Conservation (phyloP, 1,284 basidiomycete species). For the Moesziomyces globuligerus region DNA sequence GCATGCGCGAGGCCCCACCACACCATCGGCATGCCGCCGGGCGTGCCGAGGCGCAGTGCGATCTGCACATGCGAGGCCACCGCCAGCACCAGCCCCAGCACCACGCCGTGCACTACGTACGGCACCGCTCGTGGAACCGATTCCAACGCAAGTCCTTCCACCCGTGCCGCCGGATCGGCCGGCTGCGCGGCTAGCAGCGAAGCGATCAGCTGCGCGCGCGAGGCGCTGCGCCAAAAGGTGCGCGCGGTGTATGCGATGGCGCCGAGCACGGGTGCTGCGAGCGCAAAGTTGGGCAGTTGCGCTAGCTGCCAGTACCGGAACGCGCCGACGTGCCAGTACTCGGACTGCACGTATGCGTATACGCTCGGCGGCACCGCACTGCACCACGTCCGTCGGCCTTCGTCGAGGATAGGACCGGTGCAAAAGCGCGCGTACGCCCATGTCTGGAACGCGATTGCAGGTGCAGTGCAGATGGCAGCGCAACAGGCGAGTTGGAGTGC, state of each 20-base stretch:
- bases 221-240: slow-evolving; percentile 61
- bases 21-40: slow-evolving; percentile 76
- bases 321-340: slow-evolving; percentile 87
- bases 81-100: slow-evolving; percentile 74
- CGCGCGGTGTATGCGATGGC: slow-evolving; percentile 1
- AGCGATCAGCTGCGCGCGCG: background rate
- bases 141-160: background rate
- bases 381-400: slow-evolving; percentile 76
- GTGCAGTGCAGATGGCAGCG: slow-evolving; percentile 65
- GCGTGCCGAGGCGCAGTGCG: slow-evolving; percentile 79
- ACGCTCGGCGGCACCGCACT: slow-evolving; percentile 73
- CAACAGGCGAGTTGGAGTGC: slow-evolving; percentile 2
- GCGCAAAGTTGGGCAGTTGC: slow-evolving; percentile 87
- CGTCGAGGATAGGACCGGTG: slow-evolving; percentile 10
- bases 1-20: slow-evolving; percentile 82
- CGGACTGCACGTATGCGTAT: slow-evolving; percentile 83
- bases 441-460: slow-evolving; percentile 79
- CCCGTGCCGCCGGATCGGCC: slow-evolving; percentile 1
- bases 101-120: slow-evolving; percentile 76
- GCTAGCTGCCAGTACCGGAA: slow-evolving; percentile 84
- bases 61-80: slow-evolving; percentile 91
- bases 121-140: slow-evolving; percentile 69
- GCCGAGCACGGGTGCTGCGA: slow-evolving; percentile 77
- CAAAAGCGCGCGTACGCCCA: slow-evolving; percentile 79
- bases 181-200: slow-evolving; percentile 57